Conservation (phyloP, 495 filamentous ascomycete genomes). For the Pseudoneurospora amorphoporcata region DNA sequence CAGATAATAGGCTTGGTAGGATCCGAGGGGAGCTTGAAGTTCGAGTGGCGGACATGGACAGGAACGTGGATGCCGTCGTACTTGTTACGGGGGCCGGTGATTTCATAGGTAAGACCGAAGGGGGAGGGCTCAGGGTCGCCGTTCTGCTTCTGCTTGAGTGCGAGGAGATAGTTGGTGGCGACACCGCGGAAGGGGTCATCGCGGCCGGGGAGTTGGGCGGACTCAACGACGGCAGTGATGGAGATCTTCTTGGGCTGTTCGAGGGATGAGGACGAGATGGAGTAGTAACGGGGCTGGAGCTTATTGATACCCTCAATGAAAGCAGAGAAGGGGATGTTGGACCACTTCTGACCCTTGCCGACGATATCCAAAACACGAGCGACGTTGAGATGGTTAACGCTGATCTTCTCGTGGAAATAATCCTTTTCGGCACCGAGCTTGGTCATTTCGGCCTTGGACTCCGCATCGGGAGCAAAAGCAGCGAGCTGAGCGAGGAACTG, state of each 20-base stretch:
- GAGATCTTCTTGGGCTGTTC: conserved; percentile 91
- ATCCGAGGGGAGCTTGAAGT: conserved; percentile 97
- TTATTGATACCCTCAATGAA: conserved; percentile 91
- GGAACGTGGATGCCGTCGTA: conserved; percentile 95
- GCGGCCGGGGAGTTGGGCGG: conserved; percentile 62
- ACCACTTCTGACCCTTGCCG: conserved; percentile 60
- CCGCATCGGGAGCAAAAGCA: conserved; percentile 80
- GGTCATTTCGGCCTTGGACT: conserved; percentile 72
- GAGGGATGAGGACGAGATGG: conserved; percentile 91
- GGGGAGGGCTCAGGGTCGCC: conserved; percentile 77
- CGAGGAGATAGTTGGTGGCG: conserved; percentile 92
- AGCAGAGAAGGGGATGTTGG: conserved; percentile 80
- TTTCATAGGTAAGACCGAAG: conserved; percentile 79
- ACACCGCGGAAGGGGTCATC: conserved; percentile 84
- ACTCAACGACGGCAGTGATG: conserved; percentile 92
- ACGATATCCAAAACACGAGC: conserved; percentile 75
- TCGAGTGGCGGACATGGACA: conserved; percentile 93
- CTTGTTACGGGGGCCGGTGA: conserved; percentile 87
- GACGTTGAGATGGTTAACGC: conserved; percentile 77
- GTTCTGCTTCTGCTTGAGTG: conserved; percentile 94
- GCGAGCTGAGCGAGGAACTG: conserved; percentile 85
- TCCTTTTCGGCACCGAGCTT: conserved; percentile 90
- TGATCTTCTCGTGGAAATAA: conserved; percentile 85
- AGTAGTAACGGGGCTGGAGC: conserved; percentile 97
- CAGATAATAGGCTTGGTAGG: conserved; percentile 89